Percentiles rank a stretch among this genome's conserved stretches.
Conservation (phyloP, 345 rosid species). For the Syzygium aromaticum region DNA sequence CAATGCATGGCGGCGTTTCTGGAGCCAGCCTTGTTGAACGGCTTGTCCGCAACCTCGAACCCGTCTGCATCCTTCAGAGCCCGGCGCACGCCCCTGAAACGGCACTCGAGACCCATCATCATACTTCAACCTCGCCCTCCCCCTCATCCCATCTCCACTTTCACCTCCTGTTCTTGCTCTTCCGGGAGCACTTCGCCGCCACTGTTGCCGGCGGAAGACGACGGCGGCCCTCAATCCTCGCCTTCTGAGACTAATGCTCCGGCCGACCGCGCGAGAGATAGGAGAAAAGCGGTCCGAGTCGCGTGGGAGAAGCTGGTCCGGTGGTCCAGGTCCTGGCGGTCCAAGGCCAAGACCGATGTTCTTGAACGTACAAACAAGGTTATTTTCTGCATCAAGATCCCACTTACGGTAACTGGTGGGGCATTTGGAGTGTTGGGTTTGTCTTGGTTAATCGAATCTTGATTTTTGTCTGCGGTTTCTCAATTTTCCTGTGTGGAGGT, state of each 20-base stretch:
- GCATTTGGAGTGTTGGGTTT: background rate
- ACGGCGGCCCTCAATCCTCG: background rate
- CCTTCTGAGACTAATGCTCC: background rate
- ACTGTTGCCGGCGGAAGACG: background rate
- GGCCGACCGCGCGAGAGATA: conserved; percentile 19
- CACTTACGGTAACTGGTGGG: background rate
- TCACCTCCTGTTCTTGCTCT: background rate
- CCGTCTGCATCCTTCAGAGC: background rate
- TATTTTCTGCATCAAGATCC: background rate
- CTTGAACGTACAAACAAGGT: conserved; percentile 83
- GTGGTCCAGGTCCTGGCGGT: conserved; percentile 88
- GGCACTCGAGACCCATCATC: background rate
- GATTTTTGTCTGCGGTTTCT: background rate
- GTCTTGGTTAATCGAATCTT: background rate
- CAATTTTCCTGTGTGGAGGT: background rate
- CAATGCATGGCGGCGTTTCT: conserved; percentile 2
- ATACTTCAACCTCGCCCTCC: background rate
- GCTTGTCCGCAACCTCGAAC: background rate
- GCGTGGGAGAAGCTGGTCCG: conserved; percentile 92
- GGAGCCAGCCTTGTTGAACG: conserved; percentile 2
- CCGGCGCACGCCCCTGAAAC: background rate
- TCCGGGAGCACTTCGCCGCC: background rate
- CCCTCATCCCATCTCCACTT: background rate
- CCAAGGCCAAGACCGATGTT: conserved; percentile 64
- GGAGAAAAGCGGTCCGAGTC: conserved; percentile 57